Conservation (phyloP, 2,329 filamentous ascomycete species). For the Xylaria sp. region DNA sequence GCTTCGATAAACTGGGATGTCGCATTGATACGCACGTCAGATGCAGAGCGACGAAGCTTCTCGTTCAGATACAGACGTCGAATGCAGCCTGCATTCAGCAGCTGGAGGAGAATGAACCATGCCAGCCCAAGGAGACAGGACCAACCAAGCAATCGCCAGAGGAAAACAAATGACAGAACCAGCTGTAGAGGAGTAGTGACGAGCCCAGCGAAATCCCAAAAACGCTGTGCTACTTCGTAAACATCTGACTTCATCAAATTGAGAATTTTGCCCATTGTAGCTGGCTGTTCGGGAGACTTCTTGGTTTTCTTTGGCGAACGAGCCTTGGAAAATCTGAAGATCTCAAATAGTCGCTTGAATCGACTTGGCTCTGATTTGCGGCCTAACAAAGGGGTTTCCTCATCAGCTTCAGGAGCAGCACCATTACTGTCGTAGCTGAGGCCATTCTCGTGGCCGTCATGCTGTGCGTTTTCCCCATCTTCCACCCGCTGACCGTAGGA, state of each 20-base stretch:
- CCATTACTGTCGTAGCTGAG: conserved; percentile 7
- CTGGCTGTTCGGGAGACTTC: conserved; percentile 62
- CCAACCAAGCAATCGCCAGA: conserved; percentile 83
- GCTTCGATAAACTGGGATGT: conserved; percentile 89
- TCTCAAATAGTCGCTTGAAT: conserved; percentile 46
- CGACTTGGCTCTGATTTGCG: conserved; percentile 41
- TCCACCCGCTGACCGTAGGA: conserved; percentile 56
- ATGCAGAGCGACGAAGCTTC: conserved; percentile 74
- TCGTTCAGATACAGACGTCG: conserved; percentile 75
- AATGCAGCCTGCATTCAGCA: conserved; percentile 75
- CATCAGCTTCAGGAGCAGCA: conserved; percentile 22
- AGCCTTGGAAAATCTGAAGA: conserved; percentile 43
- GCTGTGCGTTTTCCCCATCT: conserved; percentile 38
- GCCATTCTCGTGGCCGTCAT: conserved; percentile 25
- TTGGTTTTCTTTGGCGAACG: conserved; percentile 40
- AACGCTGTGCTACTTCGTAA: conserved; percentile 83
- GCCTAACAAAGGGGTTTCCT: conserved; percentile 43
- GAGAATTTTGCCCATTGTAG: conserved; percentile 89
- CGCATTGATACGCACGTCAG: conserved; percentile 81
- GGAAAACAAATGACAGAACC: conserved; percentile 77
- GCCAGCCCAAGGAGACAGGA: conserved; percentile 79
- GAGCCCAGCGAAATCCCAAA: conserved; percentile 87
- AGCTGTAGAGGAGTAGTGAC: conserved; percentile 81
- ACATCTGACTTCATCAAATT: conserved; percentile 86
- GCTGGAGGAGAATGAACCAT: conserved; percentile 75